These are phyloP conservation scores for Potentilla sterilis DNA, from an alignment of 306 rosid genomes.

Conservation along the genomic window DNA sequence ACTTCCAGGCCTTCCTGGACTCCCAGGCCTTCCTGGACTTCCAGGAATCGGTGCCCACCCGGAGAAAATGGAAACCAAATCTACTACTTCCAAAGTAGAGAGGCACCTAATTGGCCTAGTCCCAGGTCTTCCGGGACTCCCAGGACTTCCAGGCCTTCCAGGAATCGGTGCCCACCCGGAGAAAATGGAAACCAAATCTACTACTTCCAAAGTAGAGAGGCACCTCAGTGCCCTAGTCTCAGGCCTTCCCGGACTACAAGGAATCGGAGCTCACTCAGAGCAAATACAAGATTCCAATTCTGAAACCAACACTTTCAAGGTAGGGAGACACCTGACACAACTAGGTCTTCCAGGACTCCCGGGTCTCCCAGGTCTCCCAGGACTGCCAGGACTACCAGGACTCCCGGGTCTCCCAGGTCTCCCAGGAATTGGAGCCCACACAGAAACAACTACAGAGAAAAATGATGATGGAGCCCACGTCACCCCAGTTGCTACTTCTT, in stretches of 20 bases:
- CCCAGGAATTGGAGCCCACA: not conserved
- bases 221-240: not conserved
- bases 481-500: not conserved
- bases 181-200: not conserved
- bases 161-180: not conserved
- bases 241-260: not conserved
- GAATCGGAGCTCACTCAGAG: not conserved
- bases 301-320: not conserved
- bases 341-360: not conserved
- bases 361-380: not conserved
- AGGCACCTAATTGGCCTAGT: too few relatives aligned
- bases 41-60: not conserved
- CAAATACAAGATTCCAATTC: not conserved
- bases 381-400: not conserved
- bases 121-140: not conserved
- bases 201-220: not conserved
- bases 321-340: not conserved
- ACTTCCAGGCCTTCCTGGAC: constrained; percentile 22
- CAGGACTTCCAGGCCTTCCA: constrained; percentile 25
- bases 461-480: not conserved
- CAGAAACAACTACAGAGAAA: not conserved
- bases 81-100: too few relatives aligned
- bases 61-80: not conserved
- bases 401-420: constrained; percentile 23
- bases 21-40: constrained; percentile 13